Evolutionary conservation across 176 grass and related monocot species (phyloP).

Genomic region (Zoysia japonica): DNA sequence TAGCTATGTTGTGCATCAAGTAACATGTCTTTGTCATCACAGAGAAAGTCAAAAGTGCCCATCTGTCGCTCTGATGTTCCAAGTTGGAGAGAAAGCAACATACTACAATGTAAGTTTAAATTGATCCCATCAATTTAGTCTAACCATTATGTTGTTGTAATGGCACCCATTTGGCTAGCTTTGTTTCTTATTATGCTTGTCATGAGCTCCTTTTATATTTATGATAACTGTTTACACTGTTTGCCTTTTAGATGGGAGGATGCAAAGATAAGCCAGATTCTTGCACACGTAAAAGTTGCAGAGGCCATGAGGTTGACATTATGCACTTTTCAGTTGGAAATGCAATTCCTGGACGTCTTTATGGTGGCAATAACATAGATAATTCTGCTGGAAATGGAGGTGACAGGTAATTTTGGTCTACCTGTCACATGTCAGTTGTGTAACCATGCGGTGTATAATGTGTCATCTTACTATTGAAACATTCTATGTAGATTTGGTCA

Average conservation of each 20-base stretch:
- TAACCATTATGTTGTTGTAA: constrained; percentile 11
- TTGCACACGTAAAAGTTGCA: constrained; percentile 84
- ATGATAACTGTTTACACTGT: not conserved
- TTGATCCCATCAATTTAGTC: constrained; percentile 11
- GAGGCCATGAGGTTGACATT: constrained; percentile 90
- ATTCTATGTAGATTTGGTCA: constrained; percentile 72
- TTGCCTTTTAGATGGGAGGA: constrained; percentile 86
- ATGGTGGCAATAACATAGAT: constrained; percentile 89
- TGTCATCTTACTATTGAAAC: constrained; percentile 10
- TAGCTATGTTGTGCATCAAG: constrained; percentile 18
- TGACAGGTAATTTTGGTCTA: constrained; percentile 68
- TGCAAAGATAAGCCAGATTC: constrained; percentile 61
- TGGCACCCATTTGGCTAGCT: not conserved
- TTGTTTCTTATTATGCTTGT: constrained; percentile 7
- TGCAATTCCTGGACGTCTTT: constrained; percentile 97
- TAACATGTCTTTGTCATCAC: constrained; percentile 43
- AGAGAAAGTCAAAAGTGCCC: constrained; percentile 71
- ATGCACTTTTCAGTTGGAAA: constrained; percentile 93
- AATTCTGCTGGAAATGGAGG: constrained; percentile 76
- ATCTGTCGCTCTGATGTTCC: constrained; percentile 99
- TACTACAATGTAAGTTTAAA: constrained; percentile 75
- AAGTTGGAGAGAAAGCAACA: constrained; percentile 88
- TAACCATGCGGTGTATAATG: not conserved
- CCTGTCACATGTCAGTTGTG: constrained; percentile 3
- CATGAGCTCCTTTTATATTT: constrained; percentile 15